Base-by-base conservation (phyloP, 192 early-diverging fungal genomes). In the Gorgonomyces haynaldii region DNA sequence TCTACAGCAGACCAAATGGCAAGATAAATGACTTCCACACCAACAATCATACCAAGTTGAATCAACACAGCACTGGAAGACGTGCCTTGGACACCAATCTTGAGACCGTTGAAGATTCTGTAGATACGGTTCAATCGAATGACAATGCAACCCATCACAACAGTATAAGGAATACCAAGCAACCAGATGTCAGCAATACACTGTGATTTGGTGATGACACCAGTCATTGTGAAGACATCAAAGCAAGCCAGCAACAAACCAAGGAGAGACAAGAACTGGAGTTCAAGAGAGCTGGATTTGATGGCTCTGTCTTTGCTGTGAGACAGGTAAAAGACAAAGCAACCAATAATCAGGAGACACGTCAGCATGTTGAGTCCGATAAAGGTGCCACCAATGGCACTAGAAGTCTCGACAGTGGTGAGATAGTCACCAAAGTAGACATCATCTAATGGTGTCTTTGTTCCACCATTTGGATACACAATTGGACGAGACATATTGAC, bases 101-200 rank as follows among this genome's bases (percentile, higher is more conserved):
- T 49, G 19, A 38, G 32, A 0, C 10, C 10, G 15, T 34, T 36
- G 32, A 49, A 49, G 7, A 49, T 49, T n/a, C 15, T 20, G 20
- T 49, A 49, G 13, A 49, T 49, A 6, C 46, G 13, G 19, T 24
- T 6, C 9, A 13, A 24, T 17, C 28, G 22, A 9, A 36, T 21
- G 35, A 24, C 23, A 22, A 38, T 32, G 4, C 23, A 15, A 13
- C 34, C 32, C 12, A 26, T 26, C n/a, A 26, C 23, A 4, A 49
- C 8, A 10, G 46, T 24, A 20, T 26, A 49, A n/a, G 46, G n/a
- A 25, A 49, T 38, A 6, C 23, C 23, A n/a, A 49, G 29, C 12
- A 49, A 8, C 5, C 23, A 10, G 4, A 15, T 20, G 21, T 49
- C 46, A 26, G 28, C 15, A 2, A 26, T 38, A 25, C 46, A 49